These are phyloP conservation scores for Claviceps fusiformis DNA, from an alignment of 2,329 filamentous ascomycete genomes.

Conservation along the genomic window DNA sequence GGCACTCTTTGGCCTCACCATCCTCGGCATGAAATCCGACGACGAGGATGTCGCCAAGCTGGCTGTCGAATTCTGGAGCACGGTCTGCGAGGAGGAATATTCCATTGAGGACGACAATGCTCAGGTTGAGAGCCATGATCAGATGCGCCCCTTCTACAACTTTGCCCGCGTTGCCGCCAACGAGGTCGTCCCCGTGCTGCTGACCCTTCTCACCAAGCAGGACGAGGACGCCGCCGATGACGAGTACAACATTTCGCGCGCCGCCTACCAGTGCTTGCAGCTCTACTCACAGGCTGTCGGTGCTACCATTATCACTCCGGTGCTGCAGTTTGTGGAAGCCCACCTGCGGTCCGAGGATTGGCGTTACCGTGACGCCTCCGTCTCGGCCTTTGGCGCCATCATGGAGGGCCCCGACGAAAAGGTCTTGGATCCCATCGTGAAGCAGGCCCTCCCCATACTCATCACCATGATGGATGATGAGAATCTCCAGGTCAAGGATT, in stretches of 20 bases:
- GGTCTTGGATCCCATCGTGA: conserved; percentile 83
- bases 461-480: conserved; percentile 86
- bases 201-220: conserved; percentile 85
- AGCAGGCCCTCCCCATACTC: conserved; percentile 83
- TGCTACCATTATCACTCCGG: conserved; percentile 68
- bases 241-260: conserved; percentile 92
- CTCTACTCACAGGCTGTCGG: conserved; percentile 90
- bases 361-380: conserved; percentile 88
- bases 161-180: conserved; percentile 86
- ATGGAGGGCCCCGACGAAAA: conserved; percentile 97
- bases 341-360: conserved; percentile 87
- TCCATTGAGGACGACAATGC: conserved; percentile 95
- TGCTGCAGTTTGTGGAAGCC: conserved; percentile 80
- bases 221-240: conserved; percentile 95
- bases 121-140: conserved; percentile 58
- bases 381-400: conserved; percentile 93
- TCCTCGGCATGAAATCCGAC: conserved; percentile 95
- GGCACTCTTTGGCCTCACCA: conserved; percentile 91
- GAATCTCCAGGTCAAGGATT: conserved; percentile 85
- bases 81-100: conserved; percentile 98
- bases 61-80: conserved; percentile 98
- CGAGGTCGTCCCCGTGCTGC: conserved; percentile 85
- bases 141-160: conserved; percentile 87
- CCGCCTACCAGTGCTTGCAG: conserved; percentile 91
- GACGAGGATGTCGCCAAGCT: conserved; percentile 98